Conservation (phyloP, 2,329 filamentous ascomycete genomes). For the Sphaerulina musiva region DNA sequence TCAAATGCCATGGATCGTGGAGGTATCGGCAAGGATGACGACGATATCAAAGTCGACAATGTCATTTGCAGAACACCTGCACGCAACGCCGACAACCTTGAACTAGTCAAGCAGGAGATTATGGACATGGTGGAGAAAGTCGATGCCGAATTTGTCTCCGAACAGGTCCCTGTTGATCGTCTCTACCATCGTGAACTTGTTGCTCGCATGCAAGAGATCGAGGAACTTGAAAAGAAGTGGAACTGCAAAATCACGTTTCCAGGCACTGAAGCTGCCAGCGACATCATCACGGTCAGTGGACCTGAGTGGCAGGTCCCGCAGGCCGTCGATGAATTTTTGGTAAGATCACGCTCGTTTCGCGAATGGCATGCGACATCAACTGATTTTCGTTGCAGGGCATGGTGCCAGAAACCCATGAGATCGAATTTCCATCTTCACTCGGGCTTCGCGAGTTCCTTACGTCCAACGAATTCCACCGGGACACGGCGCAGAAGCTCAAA, state of each 20-base stretch:
- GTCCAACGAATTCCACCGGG: constrained; percentile 71
- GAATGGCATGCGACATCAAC: constrained; percentile 5
- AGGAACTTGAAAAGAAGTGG: constrained; percentile 96
- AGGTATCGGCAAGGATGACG: constrained; percentile 87
- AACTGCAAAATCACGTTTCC: constrained; percentile 99
- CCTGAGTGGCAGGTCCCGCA: constrained; percentile 98
- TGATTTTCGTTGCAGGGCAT: constrained; percentile 59
- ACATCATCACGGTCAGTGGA: constrained; percentile 89
- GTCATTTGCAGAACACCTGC: constrained; percentile 97
- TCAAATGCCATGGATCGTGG: constrained; percentile 98
- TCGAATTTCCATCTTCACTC: constrained; percentile 70
- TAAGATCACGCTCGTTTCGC: constrained; percentile 36
- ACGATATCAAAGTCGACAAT: constrained; percentile 97
- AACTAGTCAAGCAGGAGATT: constrained; percentile 97
- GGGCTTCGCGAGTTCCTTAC: constrained; percentile 75
- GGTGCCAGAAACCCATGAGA: constrained; percentile 92
- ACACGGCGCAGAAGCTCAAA: constrained; percentile 77
- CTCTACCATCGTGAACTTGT: constrained; percentile 93
- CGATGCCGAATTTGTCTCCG: constrained; percentile 93
- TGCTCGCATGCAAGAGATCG: constrained; percentile 78
- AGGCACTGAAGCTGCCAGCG: constrained; percentile 93
- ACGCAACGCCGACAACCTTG: constrained; percentile 91
- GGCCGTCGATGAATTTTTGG: constrained; percentile 89
- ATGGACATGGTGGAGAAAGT: constrained; percentile 98
- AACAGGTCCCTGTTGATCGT: constrained; percentile 87